Evolutionary conservation across 441 rosid genomes (phyloP).

Genomic region (Capsella rubella): DNA sequence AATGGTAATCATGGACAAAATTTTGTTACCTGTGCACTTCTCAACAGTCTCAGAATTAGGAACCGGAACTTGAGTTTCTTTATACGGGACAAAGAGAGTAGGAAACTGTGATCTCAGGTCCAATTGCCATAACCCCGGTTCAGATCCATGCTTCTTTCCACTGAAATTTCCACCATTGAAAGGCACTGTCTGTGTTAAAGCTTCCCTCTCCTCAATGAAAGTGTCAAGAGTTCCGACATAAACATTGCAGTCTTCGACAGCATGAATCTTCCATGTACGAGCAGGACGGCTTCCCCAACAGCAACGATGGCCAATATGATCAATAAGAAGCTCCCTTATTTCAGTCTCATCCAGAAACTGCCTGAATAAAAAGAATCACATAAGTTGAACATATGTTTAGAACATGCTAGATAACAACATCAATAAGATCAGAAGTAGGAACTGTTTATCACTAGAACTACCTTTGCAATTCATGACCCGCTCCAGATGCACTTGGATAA

Average conservation of each 20-base stretch:
- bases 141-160: conserved; percentile 63
- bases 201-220: conserved; percentile 89
- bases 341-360: conserved; percentile 89
- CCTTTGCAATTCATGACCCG: conserved; percentile 62
- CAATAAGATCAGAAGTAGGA: background rate
- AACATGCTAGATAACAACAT: background rate
- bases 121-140: conserved; percentile 77
- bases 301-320: conserved; percentile 92
- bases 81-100: conserved; percentile 68
- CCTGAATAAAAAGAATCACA: conserved; percentile 46
- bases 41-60: conserved; percentile 77
- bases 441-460: conserved; percentile 33
- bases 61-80: conserved; percentile 64
- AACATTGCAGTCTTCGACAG: conserved; percentile 94
- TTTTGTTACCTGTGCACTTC: conserved; percentile 76
- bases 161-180: conserved; percentile 57
- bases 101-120: conserved; percentile 87
- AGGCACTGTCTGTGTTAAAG: conserved; percentile 67
- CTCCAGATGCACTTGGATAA: conserved; percentile 66
- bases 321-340: conserved; percentile 89
- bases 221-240: conserved; percentile 94
- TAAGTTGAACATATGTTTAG: background rate
- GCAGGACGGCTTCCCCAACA: conserved; percentile 99
- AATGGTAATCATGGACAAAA: background rate
- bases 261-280: conserved; percentile 89